phyloP scores from a whole-genome alignment of 257 asterid species.

The Solanum tarapatanum region DNA sequence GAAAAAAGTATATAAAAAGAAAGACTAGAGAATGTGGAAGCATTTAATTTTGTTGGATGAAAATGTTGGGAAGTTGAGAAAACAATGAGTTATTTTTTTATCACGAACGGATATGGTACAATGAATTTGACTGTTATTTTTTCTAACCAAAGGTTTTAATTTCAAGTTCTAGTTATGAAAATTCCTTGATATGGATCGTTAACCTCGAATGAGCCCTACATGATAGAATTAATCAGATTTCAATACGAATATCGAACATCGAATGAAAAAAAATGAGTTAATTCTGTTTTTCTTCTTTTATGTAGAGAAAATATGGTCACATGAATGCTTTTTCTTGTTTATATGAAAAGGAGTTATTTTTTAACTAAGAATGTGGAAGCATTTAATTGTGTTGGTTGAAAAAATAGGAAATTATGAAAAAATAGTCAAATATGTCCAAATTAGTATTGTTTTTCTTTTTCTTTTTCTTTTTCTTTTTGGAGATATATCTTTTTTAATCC shows the following conservation, averaged over 20 bases:
- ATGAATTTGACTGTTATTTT: too few relatives aligned
- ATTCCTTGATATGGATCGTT: background rate
- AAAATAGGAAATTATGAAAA: background rate
- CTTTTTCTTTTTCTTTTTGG: too few relatives aligned
- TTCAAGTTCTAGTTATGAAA: too few relatives aligned
- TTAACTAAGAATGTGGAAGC: background rate
- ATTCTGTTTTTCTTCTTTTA: background rate
- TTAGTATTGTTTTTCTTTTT: too few relatives aligned
- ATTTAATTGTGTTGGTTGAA: background rate
- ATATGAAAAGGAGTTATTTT: background rate
- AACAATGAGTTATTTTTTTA: background rate
- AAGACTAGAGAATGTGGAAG: background rate
- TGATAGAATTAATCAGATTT: accelerated
- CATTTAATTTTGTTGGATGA: background rate
- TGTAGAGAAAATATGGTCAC: background rate
- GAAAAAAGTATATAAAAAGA: background rate
- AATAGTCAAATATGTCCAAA: background rate
- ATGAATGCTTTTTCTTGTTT: background rate
- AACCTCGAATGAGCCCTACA: background rate
- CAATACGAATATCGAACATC: accelerated
- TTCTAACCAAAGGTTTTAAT: too few relatives aligned
- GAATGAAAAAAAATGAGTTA: accelerated
- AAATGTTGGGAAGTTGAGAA: background rate
- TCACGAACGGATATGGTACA: background rate
- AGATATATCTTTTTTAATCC: background rate